These are phyloP conservation scores for Macrocystidia cucumis DNA, from an alignment of 1,284 basidiomycete genomes.

Conservation along the genomic window DNA sequence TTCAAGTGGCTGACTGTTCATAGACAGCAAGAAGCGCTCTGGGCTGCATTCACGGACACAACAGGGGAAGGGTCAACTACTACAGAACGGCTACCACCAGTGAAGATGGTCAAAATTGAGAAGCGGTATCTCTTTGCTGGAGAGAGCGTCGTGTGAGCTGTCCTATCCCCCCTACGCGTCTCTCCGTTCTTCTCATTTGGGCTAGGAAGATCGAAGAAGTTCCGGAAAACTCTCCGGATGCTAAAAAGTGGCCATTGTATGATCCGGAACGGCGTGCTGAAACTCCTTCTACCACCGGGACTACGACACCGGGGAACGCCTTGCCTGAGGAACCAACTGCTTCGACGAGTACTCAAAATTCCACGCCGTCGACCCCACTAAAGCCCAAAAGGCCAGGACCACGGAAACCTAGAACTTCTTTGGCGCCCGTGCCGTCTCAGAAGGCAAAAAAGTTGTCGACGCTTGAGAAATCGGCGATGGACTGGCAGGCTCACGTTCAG, in stretches of 20 bases:
- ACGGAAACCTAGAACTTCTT: slow-evolving; percentile 50
- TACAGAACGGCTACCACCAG: slow-evolving; percentile 11
- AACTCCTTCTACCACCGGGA: slow-evolving; percentile 4
- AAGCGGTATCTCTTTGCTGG: slow-evolving; percentile 69
- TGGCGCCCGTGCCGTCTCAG: slow-evolving; percentile 38
- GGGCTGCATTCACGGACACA: slow-evolving; percentile 56
- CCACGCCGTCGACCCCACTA: slow-evolving; percentile 7
- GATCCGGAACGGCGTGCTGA: slow-evolving; percentile 17
- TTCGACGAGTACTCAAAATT: too few relatives aligned
- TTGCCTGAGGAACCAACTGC: slow-evolving; percentile 7
- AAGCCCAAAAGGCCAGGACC: slow-evolving; percentile 45
- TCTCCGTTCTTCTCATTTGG: slow-evolving; percentile 15
- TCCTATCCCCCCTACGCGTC: slow-evolving; percentile 3
- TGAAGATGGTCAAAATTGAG: slow-evolving; percentile 52
- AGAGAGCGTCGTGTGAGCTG: slow-evolving; percentile 58
- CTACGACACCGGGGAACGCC: slow-evolving; percentile 5
- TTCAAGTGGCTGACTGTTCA: slow-evolving; percentile 3
- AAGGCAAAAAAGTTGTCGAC: slow-evolving; percentile 74
- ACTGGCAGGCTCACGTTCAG: slow-evolving; percentile 67
- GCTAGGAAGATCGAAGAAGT: slow-evolving; percentile 68
- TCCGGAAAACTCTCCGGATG: slow-evolving; percentile 60
- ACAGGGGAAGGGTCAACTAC: slow-evolving; percentile 22
- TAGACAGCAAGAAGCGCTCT: slow-evolving; percentile 45
- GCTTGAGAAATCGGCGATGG: slow-evolving; percentile 76
- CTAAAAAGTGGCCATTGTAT: slow-evolving; percentile 64